These are phyloP conservation scores for Melampsora larici-populina DNA, from an alignment of 1,284 basidiomycete genomes.

Conservation along the genomic window DNA sequence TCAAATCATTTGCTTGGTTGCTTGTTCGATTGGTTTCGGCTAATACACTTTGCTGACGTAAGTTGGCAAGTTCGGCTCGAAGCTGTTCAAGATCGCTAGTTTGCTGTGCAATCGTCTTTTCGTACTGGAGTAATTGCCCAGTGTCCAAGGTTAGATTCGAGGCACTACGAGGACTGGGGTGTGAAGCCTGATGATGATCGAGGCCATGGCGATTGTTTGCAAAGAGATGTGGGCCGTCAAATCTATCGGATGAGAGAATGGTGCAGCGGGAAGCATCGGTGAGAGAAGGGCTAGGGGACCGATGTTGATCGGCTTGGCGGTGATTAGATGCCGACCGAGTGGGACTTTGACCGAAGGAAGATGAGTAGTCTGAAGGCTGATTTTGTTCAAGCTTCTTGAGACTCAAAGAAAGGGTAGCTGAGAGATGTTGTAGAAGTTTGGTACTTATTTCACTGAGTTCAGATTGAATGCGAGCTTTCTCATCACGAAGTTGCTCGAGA, in stretches of 20 bases:
- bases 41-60: background rate
- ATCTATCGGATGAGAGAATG: background rate
- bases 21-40: background rate
- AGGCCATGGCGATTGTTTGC: background rate
- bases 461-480: constrained; percentile 18
- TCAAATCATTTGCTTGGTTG: constrained; percentile 22
- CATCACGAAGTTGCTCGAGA: background rate
- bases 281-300: background rate
- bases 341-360: background rate
- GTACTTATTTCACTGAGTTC: background rate
- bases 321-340: background rate
- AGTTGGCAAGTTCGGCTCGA: background rate
- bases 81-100: background rate
- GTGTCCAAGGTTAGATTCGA: too few species aligned
- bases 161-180: background rate
- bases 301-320: background rate
- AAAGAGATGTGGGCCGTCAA: constrained; percentile 35
- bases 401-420: constrained; percentile 7
- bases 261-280: background rate
- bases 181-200: background rate
- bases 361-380: background rate
- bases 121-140: too few species aligned
- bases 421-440: constrained; percentile 13
- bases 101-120: background rate
- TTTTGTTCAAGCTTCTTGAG: constrained; percentile 26